These are phyloP conservation scores for Centella asiatica DNA, from an alignment of 129 eudicot genomes.

Conservation along the genomic window DNA sequence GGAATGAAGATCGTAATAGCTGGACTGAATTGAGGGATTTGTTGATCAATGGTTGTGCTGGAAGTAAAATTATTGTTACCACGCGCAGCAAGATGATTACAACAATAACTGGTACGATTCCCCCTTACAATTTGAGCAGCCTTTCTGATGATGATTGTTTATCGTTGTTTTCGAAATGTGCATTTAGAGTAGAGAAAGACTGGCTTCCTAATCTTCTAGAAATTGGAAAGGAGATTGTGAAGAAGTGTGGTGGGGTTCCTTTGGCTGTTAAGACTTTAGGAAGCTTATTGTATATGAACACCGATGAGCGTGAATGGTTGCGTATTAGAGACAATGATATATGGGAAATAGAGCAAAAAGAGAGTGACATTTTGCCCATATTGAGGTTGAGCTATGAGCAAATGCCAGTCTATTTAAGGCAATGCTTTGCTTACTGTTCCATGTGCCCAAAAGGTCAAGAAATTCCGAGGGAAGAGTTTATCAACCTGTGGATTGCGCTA, in stretches of 20 bases:
- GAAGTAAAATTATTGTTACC: constrained; percentile 22
- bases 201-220: constrained; percentile 18
- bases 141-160: constrained; percentile 20
- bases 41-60: constrained; percentile 20
- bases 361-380: constrained; percentile 22
- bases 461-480: constrained; percentile 13
- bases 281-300: constrained; percentile 21
- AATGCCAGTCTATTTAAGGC: constrained; percentile 24
- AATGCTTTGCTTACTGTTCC: constrained; percentile 36
- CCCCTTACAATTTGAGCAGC: constrained; percentile 15
- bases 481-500: constrained; percentile 30
- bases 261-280: constrained; percentile 27
- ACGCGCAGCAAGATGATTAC: constrained; percentile 15
- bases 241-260: constrained; percentile 30
- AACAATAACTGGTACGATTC: constrained; percentile 16
- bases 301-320: constrained; percentile 19
- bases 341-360: constrained; percentile 17
- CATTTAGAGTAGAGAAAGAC: constrained; percentile 21
- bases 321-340: constrained; percentile 16
- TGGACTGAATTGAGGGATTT: constrained; percentile 23
- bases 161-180: constrained; percentile 22
- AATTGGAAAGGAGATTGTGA: constrained; percentile 26
- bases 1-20: constrained; percentile 26
- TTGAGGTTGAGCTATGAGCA: constrained; percentile 37
- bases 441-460: constrained; percentile 30